Evolutionary conservation across 139 green algal genomes (phyloP), one percentile per base, ranked within the genome.

Genomic region (Monoraphidium neglectum): DNA sequence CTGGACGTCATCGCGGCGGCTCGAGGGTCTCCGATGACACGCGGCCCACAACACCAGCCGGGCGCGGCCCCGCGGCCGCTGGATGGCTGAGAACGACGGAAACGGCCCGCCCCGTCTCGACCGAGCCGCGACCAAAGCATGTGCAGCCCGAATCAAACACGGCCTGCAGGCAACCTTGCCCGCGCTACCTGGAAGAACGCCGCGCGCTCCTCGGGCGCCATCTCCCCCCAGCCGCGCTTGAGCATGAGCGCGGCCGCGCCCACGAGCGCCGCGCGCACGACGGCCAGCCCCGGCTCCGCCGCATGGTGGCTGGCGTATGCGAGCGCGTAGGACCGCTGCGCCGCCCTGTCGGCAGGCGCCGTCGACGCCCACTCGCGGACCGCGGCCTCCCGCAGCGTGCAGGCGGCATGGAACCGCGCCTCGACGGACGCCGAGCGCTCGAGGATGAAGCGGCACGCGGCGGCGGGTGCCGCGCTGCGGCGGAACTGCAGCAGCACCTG

Each of bases 221-320:
- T 32, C 8, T 90, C 89, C 59, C 84, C 24, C 91, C 92, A 96
- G 54, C 83, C 83, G 28, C 92, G 87, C 76, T 96, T 96, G 12
- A 95, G 77, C 54, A 96, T 75, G 18, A 86, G 64, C 15, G 90
- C 92, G 10, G 84, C 40, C 1, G 81, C 75, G 15, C 46, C 84
- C 6, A 90, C 59, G 49, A 92, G 69, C 18, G 62, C 66, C 5
- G 67, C 66, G 2, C 68, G 56, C 5, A 81, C 83, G n/a, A 79
- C 72, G 38, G 69, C 53, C 56, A 70, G 56, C 54, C 63, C 51
- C 12, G 28, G 63, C 70, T 80, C 72, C 46, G 74, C 71, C 18
- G 69, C 57, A 16, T 74, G 53, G 0, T 38, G 33, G 13, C 93
- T 49, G 1, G 87, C 36, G 46, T 84, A 82, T 6, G 83, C 54